Base-by-base conservation (phyloP, 2,329 filamentous ascomycete species). In the Sclerotinia nivalis region DNA sequence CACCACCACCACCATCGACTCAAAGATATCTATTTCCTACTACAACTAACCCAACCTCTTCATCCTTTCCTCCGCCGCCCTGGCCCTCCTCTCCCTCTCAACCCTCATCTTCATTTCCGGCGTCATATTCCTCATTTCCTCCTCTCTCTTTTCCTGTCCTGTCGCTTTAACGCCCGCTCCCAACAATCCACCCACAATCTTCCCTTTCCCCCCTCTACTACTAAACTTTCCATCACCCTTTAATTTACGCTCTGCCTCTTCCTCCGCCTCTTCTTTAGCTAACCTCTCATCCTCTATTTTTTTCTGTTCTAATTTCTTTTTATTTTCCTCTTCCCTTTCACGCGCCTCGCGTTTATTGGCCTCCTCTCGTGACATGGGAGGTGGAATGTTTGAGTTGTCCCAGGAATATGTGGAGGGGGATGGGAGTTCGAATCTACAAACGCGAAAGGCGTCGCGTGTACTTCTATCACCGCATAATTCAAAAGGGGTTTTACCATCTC, bases 41-140 rank as follows among this genome's bases (percentile, higher is more conserved):
- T 2, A 6, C 31, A 49, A 18, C 62, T 43, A 43, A n/a, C 68
- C 54, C 20, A 60, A 47, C 37, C 67, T 71, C 81, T 86, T 89
- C 71, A 97, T 85, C 77, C 95, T 88, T 82, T 95, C 94, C 81
- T 98, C 96, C 0, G 94, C 95, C 12, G 96, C 96, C 76, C 95
- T 88, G 5, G 96, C 96, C 77, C 95, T 90, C 75, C 93, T 85
- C 81, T 99, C 96, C 75, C 96, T 85, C 80, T 98, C 96, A 68
- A 98, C 80, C 78, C 87, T 88, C 86, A 89, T 87, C 78, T 89
- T 88, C 87, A 96, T 94, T 81, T 98, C 95, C 0, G 93, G 89
- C 55, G 92, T 96, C 82, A 98, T 84, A 0, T 95, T 94, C 73
- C 93, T 88, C 62, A 87, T 86, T 80, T 97, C 93, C 77, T 96